These are phyloP conservation scores for Claviceps arundinis DNA, from an alignment of 2,329 filamentous ascomycete genomes.

Conservation along the genomic window DNA sequence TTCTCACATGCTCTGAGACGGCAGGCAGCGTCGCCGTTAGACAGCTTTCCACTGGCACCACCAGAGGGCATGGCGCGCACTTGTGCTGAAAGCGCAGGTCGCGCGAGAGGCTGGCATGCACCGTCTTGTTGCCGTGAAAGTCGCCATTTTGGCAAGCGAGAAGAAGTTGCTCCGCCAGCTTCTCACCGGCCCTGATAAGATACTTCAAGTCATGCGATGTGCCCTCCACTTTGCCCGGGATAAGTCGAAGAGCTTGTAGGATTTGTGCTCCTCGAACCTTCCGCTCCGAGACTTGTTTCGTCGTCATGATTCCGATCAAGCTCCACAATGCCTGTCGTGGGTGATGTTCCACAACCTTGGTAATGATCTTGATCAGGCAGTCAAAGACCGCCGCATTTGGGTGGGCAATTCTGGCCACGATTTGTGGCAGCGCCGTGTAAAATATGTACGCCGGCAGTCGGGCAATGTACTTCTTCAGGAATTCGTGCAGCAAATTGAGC, in stretches of 20 bases:
- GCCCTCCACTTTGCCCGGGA: conserved; percentile 38
- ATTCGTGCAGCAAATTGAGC: conserved; percentile 55
- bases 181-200: conserved; percentile 67
- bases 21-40: conserved; percentile 72
- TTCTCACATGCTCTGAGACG: conserved; percentile 55
- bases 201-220: conserved; percentile 48
- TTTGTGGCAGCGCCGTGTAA: conserved; percentile 75
- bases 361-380: conserved; percentile 64
- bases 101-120: conserved; percentile 57
- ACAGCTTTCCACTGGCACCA: conserved; percentile 77
- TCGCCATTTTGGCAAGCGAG: conserved; percentile 63
- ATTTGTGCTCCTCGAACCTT: conserved; percentile 38
- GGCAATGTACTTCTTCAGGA: conserved; percentile 66
- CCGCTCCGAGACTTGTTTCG: conserved; percentile 56
- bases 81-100: conserved; percentile 78
- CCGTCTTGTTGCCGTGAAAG: conserved; percentile 56
- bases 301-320: conserved; percentile 74
- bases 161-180: conserved; percentile 69
- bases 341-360: conserved; percentile 74
- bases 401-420: conserved; percentile 92
- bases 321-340: conserved; percentile 89
- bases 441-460: conserved; percentile 64
- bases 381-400: conserved; percentile 66
- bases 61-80: conserved; percentile 67
- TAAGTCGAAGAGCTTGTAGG: conserved; percentile 33